phyloP scores from a whole-genome alignment of 1,139 yeast species.

The Kodamaea sp. region DNA sequence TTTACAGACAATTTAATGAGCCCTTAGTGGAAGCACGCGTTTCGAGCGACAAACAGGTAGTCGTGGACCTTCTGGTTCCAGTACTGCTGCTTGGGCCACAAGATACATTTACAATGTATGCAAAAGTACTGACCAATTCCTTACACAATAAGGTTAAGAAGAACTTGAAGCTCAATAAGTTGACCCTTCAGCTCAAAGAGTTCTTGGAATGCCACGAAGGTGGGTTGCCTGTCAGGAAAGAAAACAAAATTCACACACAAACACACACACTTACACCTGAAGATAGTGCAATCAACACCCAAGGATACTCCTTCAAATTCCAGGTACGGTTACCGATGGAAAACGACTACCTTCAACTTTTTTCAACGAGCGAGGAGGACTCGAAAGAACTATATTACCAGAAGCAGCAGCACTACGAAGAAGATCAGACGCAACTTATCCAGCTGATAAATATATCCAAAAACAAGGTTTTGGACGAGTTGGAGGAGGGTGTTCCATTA shows the following conservation, averaged over 20 bases:
- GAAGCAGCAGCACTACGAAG: constrained; percentile 7
- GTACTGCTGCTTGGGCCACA: constrained; percentile 52
- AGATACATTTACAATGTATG: constrained; percentile 42
- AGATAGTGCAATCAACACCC: constrained; percentile 28
- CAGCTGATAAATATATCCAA: constrained; percentile 19
- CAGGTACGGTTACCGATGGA: constrained; percentile 37
- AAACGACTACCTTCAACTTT: constrained; percentile 37
- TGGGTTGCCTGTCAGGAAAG: constrained; percentile 43
- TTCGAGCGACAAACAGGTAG: constrained; percentile 43
- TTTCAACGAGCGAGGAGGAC: constrained; percentile 4
- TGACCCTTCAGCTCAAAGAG: constrained; percentile 54
- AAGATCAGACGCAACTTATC: constrained; percentile 10
- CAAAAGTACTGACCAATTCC: constrained; percentile 41
- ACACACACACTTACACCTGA: constrained; percentile 26
- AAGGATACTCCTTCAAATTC: constrained; percentile 31
- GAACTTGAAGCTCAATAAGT: constrained; percentile 43
- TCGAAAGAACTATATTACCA: constrained; percentile 6
- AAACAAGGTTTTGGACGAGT: constrained; percentile 19
- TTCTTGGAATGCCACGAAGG: constrained; percentile 50
- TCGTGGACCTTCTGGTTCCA: constrained; percentile 46
- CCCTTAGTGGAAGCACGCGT: constrained; percentile 41
- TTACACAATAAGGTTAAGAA: constrained; percentile 34
- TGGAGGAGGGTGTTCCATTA: constrained; percentile 44
- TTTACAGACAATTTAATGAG: constrained; percentile 55
- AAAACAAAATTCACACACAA: constrained; percentile 32